Conservation (phyloP, 306 rosid species). For the Ochetophila trinervis region DNA sequence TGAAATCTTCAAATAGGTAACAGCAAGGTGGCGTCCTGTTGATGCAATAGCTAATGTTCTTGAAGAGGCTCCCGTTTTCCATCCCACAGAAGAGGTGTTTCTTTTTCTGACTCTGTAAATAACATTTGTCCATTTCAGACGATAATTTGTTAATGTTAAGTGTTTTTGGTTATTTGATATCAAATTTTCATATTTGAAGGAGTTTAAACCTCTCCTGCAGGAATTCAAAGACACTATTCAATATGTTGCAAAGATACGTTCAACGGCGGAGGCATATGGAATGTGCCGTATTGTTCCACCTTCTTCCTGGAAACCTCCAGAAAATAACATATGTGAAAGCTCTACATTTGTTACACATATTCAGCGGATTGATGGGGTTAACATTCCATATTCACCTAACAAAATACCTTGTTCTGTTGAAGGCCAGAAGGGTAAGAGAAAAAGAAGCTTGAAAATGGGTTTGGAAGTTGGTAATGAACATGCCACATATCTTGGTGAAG, state of each 20-base stretch:
- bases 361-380: conserved; percentile 70
- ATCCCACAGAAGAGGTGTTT: conserved; percentile 80
- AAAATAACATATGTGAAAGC: conserved; percentile 45
- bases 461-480: conserved; percentile 26
- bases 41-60: conserved; percentile 53
- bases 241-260: conserved; percentile 63
- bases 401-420: conserved; percentile 16
- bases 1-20: conserved; percentile 53
- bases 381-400: conserved; percentile 34
- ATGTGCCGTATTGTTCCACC: conserved; percentile 90
- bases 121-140: conserved; percentile 4
- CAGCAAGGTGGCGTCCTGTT: conserved; percentile 75
- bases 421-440: conserved; percentile 38
- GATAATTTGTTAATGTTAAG: background rate
- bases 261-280: conserved; percentile 64
- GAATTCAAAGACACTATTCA: conserved; percentile 65
- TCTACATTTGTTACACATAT: conserved; percentile 46
- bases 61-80: conserved; percentile 63
- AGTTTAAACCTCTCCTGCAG: conserved; percentile 39
- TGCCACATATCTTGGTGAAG: conserved; percentile 26
- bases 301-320: conserved; percentile 56
- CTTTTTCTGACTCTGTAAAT: conserved; percentile 16
- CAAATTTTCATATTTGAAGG: conserved; percentile 21
- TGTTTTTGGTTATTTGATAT: conserved; percentile 23
- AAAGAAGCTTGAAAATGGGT: conserved; percentile 38